These are phyloP conservation scores for Phytophthora tentaculata DNA, from an alignment of 352 stramenopile genomes.

Conservation along the genomic window DNA sequence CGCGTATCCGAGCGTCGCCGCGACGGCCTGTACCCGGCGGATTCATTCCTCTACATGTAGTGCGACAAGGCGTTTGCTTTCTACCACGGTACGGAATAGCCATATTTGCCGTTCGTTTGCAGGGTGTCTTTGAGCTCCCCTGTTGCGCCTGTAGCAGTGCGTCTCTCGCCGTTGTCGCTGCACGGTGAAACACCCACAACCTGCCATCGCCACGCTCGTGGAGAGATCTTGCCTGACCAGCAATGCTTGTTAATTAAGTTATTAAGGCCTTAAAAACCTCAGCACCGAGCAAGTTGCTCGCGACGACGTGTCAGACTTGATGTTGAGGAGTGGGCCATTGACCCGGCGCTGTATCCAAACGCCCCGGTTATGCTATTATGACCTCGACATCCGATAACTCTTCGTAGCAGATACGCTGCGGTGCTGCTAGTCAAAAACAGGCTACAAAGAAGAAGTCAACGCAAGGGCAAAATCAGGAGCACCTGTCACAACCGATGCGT, in stretches of 20 bases:
- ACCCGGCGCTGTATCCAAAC: conserved; percentile 16
- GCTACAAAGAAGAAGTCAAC: conserved; percentile 10
- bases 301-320: conserved; percentile 33
- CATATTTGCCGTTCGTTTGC: conserved; percentile 12
- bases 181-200: background rate
- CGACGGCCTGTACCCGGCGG: conserved; percentile 4
- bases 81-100: no score
- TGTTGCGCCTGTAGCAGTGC: no score
- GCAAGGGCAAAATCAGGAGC: conserved; percentile 18
- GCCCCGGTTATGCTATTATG: background rate
- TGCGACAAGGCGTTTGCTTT: conserved; percentile 21
- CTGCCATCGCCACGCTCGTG: no score
- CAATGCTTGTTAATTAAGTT: no score
- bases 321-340: conserved; percentile 21
- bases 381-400: conserved; percentile 10
- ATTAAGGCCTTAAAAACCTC: no score
- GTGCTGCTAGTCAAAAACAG: conserved; percentile 1
- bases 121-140: no score
- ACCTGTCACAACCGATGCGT: conserved; percentile 24
- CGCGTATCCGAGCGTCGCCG: conserved; percentile 7
- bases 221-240: no score
- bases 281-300: conserved; percentile 11
- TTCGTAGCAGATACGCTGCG: conserved; percentile 11
- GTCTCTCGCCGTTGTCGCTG: background rate
- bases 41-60: conserved; percentile 35